These are phyloP conservation scores for Phaseolus coccineus DNA, from an alignment of 331 rosid species.

Conservation along the genomic window DNA sequence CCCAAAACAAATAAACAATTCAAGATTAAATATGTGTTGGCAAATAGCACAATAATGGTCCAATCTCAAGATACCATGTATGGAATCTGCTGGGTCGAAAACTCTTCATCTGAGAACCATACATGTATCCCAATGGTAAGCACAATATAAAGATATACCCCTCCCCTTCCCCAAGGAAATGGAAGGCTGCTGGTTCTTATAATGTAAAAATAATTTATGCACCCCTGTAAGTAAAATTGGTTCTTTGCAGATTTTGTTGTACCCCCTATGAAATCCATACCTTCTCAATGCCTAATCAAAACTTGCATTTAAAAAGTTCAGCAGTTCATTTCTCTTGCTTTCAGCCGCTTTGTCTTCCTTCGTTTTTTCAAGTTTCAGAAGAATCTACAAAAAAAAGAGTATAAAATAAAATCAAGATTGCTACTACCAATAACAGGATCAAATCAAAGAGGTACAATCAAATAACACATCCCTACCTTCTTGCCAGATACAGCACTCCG, in stretches of 20 bases:
- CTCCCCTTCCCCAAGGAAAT: neutral
- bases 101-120: conserved; percentile 2
- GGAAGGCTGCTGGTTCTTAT: conserved; percentile 10
- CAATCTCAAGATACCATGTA: neutral
- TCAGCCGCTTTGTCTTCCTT: conserved; percentile 95
- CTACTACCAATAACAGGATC: neutral
- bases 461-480: conserved; percentile 58
- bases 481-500: conserved; percentile 99
- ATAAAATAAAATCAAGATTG: conserved; percentile 14
- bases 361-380: conserved; percentile 88
- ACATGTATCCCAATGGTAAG: conserved; percentile 1
- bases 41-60: conserved; percentile 8
- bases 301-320: conserved; percentile 95
- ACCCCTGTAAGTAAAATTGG: conserved; percentile 32
- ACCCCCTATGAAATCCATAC: conserved; percentile 43
- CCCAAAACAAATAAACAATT: conserved; percentile 11
- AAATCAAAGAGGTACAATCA: neutral
- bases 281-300: conserved; percentile 68
- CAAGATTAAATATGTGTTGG: neutral
- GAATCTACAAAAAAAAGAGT: conserved; percentile 60
- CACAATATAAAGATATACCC: neutral
- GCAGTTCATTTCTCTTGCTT: conserved; percentile 89
- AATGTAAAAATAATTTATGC: conserved; percentile 29
- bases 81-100: conserved; percentile 15
- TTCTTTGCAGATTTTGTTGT: conserved; percentile 29